Conservation (phyloP, 2,329 filamentous ascomycete genomes). For the Calonectria pseudoreteaudii region DNA sequence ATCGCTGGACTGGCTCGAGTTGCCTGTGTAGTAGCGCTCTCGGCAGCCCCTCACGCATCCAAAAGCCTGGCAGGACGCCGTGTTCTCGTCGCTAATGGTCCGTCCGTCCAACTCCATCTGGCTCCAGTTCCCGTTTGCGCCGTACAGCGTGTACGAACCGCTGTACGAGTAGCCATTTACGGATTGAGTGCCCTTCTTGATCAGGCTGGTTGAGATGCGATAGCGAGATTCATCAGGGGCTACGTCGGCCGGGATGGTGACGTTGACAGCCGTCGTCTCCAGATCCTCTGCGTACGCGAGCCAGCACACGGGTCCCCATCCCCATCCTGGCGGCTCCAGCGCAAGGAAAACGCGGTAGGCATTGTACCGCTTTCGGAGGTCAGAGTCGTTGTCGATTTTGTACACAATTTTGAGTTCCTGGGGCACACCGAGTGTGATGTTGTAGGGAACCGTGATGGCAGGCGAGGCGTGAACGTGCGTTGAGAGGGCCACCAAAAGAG, state of each 20-base stretch:
- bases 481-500: conserved; percentile 28
- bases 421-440: conserved; percentile 33
- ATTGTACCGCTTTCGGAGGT: conserved; percentile 25
- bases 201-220: conserved; percentile 29
- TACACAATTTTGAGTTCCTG: conserved; percentile 30
- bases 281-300: conserved; percentile 27
- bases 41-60: conserved; percentile 34
- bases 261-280: conserved; percentile 34
- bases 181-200: conserved; percentile 22
- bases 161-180: conserved; percentile 38
- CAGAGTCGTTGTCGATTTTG: conserved; percentile 23
- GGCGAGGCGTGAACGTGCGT: conserved; percentile 16
- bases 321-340: conserved; percentile 36
- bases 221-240: conserved; percentile 32
- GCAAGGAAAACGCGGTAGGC: conserved; percentile 40
- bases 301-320: conserved; percentile 36
- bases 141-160: conserved; percentile 19
- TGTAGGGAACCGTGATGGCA: conserved; percentile 32
- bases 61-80: conserved; percentile 35
- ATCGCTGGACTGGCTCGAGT: conserved; percentile 26
- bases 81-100: conserved; percentile 25
- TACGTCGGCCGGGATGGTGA: conserved; percentile 39
- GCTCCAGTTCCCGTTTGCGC: conserved; percentile 39
- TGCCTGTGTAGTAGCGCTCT: conserved; percentile 33
- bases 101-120: conserved; percentile 37